Percentiles rank a stretch among this genome's conserved stretches.
phyloP scores from a whole-genome alignment of 2,329 filamentous ascomycete genomes.

The Fusarium verrucosum region DNA sequence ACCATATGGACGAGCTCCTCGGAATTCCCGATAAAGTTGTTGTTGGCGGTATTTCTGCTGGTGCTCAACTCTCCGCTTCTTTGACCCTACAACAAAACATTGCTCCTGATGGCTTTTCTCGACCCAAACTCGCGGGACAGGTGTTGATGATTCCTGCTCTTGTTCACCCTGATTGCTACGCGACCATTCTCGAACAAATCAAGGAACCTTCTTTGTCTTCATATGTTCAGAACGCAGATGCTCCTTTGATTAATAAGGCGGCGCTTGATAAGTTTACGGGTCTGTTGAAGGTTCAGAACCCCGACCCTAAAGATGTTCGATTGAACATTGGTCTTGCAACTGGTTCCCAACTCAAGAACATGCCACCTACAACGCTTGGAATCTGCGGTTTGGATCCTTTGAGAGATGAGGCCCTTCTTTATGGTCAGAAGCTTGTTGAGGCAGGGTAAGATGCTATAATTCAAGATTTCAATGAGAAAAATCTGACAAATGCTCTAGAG shows the following conservation, averaged over 20 bases:
- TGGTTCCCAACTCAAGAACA: constrained; percentile 49
- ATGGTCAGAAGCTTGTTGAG: constrained; percentile 54
- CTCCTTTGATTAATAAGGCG: constrained; percentile 51
- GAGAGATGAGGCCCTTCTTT: constrained; percentile 59
- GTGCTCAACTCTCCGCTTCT: constrained; percentile 54
- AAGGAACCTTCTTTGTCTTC: constrained; percentile 54
- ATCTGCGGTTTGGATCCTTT: constrained; percentile 59
- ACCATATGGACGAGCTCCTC: constrained; percentile 18
- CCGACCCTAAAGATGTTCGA: constrained; percentile 45
- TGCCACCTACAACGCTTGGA: constrained; percentile 57
- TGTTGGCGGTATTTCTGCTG: constrained; percentile 60
- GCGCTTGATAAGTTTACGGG: constrained; percentile 33
- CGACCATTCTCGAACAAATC: constrained; percentile 48
- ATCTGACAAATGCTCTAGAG: constrained; percentile 41
- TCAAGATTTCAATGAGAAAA: accelerated
- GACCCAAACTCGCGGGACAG: constrained; percentile 57
- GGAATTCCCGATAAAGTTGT: constrained; percentile 46
- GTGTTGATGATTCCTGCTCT: constrained; percentile 61
- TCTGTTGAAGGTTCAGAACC: constrained; percentile 39
- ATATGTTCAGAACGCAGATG: constrained; percentile 56
- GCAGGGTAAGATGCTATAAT: constrained; percentile 52
- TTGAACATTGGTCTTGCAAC: constrained; percentile 50
- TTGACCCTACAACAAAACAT: constrained; percentile 53
- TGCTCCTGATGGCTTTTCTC: constrained; percentile 13
- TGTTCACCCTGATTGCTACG: constrained; percentile 37